Evolutionary conservation across 2,329 filamentous ascomycete species (phyloP).

Genomic region (Monilinia polystroma): DNA sequence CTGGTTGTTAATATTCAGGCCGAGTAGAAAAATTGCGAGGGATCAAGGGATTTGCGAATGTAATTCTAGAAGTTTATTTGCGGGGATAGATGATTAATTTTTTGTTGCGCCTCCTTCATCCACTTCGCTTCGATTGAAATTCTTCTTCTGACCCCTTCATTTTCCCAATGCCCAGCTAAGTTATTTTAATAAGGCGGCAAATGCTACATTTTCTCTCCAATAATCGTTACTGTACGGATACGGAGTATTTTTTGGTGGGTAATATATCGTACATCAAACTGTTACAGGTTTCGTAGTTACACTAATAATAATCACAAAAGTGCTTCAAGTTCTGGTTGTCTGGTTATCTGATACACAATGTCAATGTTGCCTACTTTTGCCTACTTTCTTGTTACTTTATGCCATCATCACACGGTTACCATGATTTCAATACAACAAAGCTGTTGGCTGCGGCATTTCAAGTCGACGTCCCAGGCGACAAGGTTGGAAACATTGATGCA

Average conservation of each 20-base stretch:
- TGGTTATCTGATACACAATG: constrained; percentile 13
- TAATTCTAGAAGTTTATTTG: constrained; percentile 19
- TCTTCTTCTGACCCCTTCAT: background rate
- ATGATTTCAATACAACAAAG: constrained; percentile 3
- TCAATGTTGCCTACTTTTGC: constrained; percentile 13
- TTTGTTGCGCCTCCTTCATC: constrained; percentile 15
- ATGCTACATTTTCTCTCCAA: constrained; percentile 5
- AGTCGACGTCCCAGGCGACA: constrained; percentile 11
- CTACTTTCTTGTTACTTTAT: constrained; percentile 17
- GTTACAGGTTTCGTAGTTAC: constrained; percentile 17
- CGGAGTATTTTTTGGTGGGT: constrained; percentile 9
- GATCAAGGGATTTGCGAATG: background rate
- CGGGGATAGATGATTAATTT: background rate
- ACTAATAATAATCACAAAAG: constrained; percentile 9
- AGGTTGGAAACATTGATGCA: constrained; percentile 14
- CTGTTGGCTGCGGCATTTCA: constrained; percentile 12
- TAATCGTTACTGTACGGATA: constrained; percentile 7
- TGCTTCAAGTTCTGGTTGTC: constrained; percentile 16
- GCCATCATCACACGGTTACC: background rate
- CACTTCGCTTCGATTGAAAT: constrained; percentile 9
- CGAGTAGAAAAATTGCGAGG: constrained; percentile 13
- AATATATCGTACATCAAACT: constrained; percentile 12
- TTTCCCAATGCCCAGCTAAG: constrained; percentile 11
- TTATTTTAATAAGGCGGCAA: constrained; percentile 4
- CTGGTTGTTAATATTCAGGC: constrained; percentile 6